A percentile compares a stretch with the other conserved stretches of the same genome.
Evolutionary conservation across 1,284 basidiomycete species (phyloP).

Genomic region (Sanguinoderma infundibulare): DNA sequence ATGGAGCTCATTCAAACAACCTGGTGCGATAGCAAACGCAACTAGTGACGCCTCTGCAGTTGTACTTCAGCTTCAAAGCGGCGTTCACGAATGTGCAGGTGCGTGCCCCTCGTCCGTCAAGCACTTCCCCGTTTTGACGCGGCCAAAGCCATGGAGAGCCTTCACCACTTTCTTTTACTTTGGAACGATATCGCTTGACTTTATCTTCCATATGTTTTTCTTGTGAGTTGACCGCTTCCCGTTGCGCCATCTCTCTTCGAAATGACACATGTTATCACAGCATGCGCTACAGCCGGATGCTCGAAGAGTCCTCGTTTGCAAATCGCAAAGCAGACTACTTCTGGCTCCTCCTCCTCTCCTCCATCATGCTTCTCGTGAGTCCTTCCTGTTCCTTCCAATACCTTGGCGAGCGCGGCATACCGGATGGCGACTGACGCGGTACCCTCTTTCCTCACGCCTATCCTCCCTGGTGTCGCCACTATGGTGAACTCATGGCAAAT

Average conservation of each 20-base stretch:
- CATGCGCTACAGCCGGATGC: constrained; percentile 95
- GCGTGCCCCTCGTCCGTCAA: constrained; percentile 16
- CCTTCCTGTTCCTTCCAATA: neutral
- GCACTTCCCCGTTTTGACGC: neutral
- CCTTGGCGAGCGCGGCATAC: neutral
- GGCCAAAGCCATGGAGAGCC: constrained; percentile 80
- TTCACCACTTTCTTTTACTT: constrained; percentile 97
- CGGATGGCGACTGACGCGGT: neutral
- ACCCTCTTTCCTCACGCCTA: neutral
- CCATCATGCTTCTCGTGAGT: constrained; percentile 81
- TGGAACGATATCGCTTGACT: constrained; percentile 91
- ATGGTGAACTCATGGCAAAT: too few species aligned
- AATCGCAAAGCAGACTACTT: constrained; percentile 92
- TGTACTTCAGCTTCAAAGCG: constrained; percentile 90
- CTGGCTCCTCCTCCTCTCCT: constrained; percentile 86
- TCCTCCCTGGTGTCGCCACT: constrained; percentile 9
- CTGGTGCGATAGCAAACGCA: constrained; percentile 78
- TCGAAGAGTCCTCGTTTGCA: constrained; percentile 95
- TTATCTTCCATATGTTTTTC: constrained; percentile 97
- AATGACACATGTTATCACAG: constrained; percentile 42
- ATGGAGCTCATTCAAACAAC: neutral
- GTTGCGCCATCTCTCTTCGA: neutral
- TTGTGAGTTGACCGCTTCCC: constrained; percentile 67
- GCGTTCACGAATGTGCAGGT: constrained; percentile 86
- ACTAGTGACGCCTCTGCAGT: constrained; percentile 85